Conservation (phyloP, 495 filamentous ascomycete genomes). For the Penicillium crystallinum region DNA sequence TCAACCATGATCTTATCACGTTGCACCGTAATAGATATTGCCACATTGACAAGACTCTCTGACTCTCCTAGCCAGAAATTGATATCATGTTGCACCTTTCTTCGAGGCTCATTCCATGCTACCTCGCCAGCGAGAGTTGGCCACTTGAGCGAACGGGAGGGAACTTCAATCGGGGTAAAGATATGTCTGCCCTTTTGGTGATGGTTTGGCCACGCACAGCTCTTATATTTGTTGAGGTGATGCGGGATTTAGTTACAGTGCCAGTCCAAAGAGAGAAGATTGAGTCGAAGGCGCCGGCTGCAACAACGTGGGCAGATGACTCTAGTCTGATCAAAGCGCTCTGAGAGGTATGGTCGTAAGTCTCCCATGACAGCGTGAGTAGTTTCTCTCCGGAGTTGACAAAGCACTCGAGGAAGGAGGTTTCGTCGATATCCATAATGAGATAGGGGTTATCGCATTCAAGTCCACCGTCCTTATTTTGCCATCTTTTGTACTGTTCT, state of each 20-base stretch:
- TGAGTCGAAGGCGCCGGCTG: background rate
- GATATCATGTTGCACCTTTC: constrained; percentile 4
- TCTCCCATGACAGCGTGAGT: constrained; percentile 7
- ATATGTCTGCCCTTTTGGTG: constrained; percentile 8
- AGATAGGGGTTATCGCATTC: constrained; percentile 4
- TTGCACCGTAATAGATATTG: constrained; percentile 3
- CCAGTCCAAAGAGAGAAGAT: constrained; percentile 9
- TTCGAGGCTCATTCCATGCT: constrained; percentile 7
- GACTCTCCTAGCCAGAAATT: constrained; percentile 3
- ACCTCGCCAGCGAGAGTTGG: constrained; percentile 12
- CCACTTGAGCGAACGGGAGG: constrained; percentile 7
- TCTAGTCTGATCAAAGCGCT: constrained; percentile 1
- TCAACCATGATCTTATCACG: background rate
- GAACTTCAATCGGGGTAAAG: constrained; percentile 2
- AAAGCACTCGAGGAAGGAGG: constrained; percentile 11
- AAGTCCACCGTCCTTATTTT: background rate
- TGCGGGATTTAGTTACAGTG: background rate
- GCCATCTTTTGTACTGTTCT: background rate
- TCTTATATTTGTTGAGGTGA: background rate
- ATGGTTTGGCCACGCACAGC: background rate
- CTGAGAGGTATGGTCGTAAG: constrained; percentile 7
- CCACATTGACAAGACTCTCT: constrained; percentile 2
- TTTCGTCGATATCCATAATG: constrained; percentile 7
- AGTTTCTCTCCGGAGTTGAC: constrained; percentile 6
- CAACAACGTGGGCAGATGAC: background rate